Base-by-base conservation (phyloP, 495 filamentous ascomycete species). In the Trichoderma asperelloides region DNA sequence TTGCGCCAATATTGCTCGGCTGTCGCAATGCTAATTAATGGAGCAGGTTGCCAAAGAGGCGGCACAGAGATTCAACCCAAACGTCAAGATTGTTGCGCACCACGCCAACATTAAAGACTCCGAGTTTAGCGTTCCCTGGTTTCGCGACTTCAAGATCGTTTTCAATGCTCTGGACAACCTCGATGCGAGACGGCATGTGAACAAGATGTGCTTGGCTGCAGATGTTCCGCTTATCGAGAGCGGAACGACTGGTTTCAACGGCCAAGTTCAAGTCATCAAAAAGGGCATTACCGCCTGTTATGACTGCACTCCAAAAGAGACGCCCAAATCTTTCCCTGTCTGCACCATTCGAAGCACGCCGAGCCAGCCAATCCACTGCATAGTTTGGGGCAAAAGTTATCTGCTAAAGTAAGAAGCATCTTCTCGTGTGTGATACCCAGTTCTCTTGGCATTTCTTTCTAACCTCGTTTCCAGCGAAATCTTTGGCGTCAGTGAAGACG, bases 351-450 rank as follows among this genome's bases (percentile, higher is more conserved):
- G 95, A 73, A 96, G 91, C 72, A 98, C 91, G 1, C 95, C 95
- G 0, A 91, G 88, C 66, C 93, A 98, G 71, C 93, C 93, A 0
- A 97, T 99, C 30, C 95, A 99, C 75, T 98, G 95, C 79, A 99
- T 99, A 62, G 93, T 98, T n/a, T 99, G 95, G 95, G 93, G 85
- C 0, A 99, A 98, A 81, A 96, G 91, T 72, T 98, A 96, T 73
- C 85, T 99, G 15, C 87, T 98, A 68, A 91, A 91, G 66, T 67
- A 63, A 33, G 66, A 23, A 27, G 27, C 84, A 78, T 69, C 80
- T 71, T n/a, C 8, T 9, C 40, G 16, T 49, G 13, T n/a, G 0
- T 12, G 65, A 28, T 6, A 18, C 63, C 15, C 27, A 25, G 7
- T 37, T 7, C 8, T n/a, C 27, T 30, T 47, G 13, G 2, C 16